These are phyloP conservation scores for Paulownia fortunei DNA, from an alignment of 257 asterid species.

Conservation along the genomic window DNA sequence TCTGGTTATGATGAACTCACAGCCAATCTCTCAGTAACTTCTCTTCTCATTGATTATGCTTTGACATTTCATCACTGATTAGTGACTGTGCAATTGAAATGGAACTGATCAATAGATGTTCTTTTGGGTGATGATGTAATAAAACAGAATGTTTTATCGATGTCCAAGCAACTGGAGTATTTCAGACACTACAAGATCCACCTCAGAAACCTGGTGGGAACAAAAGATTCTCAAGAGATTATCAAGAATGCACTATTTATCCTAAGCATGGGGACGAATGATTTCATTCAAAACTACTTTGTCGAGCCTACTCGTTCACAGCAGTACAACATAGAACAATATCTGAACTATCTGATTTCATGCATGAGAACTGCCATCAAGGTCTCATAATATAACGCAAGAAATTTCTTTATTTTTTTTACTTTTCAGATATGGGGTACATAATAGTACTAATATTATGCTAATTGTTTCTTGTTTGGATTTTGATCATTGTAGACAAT, in stretches of 20 bases:
- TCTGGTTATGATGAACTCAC: constrained; percentile 66
- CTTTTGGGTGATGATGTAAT: background rate
- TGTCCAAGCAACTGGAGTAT: constrained; percentile 53
- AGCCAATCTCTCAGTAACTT: constrained; percentile 50
- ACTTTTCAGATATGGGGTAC: background rate
- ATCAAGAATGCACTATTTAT: constrained; percentile 45
- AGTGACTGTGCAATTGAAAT: background rate
- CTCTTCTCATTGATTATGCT: background rate
- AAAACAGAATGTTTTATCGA: constrained; percentile 52
- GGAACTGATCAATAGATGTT: background rate
- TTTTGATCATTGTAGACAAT: constrained; percentile 35
- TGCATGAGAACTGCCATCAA: constrained; percentile 45
- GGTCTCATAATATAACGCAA: constrained; percentile 30
- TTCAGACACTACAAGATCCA: constrained; percentile 52
- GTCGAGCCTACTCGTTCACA: constrained; percentile 42
- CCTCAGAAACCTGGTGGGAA: constrained; percentile 47
- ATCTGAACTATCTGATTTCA: constrained; percentile 48
- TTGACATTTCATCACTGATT: background rate
- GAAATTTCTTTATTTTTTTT: background rate
- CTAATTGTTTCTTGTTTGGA: background rate
- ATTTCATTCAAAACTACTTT: constrained; percentile 55
- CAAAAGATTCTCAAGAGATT: constrained; percentile 32
- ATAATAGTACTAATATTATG: too few relatives aligned
- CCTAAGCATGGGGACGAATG: constrained; percentile 61
- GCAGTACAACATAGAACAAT: constrained; percentile 47